Evolutionary conservation across 345 rosid genomes (phyloP).

Genomic region (Eucalyptus fibrosa): DNA sequence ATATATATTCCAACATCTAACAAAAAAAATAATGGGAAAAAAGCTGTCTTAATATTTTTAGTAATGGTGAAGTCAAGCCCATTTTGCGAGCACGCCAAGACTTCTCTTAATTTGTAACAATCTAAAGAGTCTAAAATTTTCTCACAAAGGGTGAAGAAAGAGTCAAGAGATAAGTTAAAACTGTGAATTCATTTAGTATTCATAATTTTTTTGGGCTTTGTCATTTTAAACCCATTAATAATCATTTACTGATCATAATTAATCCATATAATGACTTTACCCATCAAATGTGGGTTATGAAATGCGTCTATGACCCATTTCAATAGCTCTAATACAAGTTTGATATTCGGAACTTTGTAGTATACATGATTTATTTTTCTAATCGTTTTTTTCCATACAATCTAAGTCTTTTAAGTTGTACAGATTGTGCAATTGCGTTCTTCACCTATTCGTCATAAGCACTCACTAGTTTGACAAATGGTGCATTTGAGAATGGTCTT

Average conservation of each 20-base stretch:
- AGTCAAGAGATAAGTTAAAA: neutral
- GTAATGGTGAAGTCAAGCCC: neutral
- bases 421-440: neutral
- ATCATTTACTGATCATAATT: too few species aligned
- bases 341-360: neutral
- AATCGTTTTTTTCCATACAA: neutral
- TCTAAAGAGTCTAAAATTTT: neutral
- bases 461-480: neutral
- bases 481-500: too few species aligned
- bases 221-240: neutral
- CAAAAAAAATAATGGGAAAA: neutral
- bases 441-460: neutral
- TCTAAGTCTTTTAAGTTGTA: neutral
- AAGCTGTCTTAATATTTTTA: too few species aligned
- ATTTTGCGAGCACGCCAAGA: neutral
- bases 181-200: neutral
- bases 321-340: neutral
- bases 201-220: too few species aligned
- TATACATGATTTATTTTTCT: neutral
- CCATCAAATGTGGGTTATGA: neutral
- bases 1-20: too few species aligned
- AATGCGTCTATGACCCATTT: neutral
- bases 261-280: neutral
- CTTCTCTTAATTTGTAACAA: neutral
- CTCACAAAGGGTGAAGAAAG: neutral